Evolutionary conservation across 106 monocot genomes (phyloP).

Genomic region (Acorus calamus): DNA sequence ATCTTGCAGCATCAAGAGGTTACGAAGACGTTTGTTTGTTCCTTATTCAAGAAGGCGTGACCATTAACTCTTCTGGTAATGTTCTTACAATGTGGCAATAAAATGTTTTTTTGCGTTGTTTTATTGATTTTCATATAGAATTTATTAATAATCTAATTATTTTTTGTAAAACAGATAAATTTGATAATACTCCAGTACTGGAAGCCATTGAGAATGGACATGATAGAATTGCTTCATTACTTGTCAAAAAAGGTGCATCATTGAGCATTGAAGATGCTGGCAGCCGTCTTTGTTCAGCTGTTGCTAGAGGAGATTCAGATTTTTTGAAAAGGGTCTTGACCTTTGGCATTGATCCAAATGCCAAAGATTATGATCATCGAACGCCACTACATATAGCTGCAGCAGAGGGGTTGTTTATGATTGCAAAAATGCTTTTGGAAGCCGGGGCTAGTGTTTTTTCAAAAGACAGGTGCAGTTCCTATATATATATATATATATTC

Average conservation of each 20-base stretch:
- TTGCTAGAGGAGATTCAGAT: constrained; percentile 52
- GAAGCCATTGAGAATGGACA: constrained; percentile 79
- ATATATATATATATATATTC: not conserved
- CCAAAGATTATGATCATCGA: constrained; percentile 77
- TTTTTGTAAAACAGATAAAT: constrained; percentile 45
- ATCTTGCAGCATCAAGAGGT: constrained; percentile 73
- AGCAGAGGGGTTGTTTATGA: constrained; percentile 64
- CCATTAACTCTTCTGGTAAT: constrained; percentile 58
- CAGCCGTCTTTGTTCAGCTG: constrained; percentile 51
- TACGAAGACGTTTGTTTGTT: constrained; percentile 46
- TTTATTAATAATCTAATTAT: not conserved
- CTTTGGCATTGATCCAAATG: constrained; percentile 64
- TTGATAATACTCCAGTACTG: constrained; percentile 73
- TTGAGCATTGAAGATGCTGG: constrained; percentile 55
- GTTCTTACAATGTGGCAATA: not conserved
- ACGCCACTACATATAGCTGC: constrained; percentile 88
- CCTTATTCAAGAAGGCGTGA: constrained; percentile 64
- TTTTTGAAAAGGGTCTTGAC: constrained; percentile 51
- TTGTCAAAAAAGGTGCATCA: constrained; percentile 46
- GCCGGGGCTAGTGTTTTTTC: constrained; percentile 69
- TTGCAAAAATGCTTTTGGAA: constrained; percentile 67
- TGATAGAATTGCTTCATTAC: constrained; percentile 54
- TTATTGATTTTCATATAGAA: not conserved
- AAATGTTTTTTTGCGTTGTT: not conserved
- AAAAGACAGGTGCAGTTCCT: constrained; percentile 45